A percentile compares a stretch with the other conserved stretches of the same genome.
phyloP scores from a whole-genome alignment of 1,139 yeast species.

The Blastobotrys capitulatus region DNA sequence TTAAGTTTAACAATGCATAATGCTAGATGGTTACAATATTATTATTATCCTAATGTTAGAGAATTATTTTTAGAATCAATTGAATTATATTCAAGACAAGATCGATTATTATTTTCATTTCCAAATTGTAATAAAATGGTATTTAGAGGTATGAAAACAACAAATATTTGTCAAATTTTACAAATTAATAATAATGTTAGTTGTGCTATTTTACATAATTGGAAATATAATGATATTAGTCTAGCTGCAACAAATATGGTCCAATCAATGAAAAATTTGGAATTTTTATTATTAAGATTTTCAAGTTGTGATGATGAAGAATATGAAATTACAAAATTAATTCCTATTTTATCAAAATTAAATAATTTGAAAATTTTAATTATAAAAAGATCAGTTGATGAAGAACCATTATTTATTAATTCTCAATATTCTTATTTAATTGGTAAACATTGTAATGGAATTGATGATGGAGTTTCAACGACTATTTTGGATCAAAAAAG shows the following conservation, averaged over 20 bases:
- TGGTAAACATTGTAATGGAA: neutral
- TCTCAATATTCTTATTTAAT: neutral
- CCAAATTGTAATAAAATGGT: neutral
- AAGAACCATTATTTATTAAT: neutral
- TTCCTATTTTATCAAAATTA: neutral
- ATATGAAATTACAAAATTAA: neutral
- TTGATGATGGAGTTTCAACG: neutral
- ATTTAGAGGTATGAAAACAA: neutral
- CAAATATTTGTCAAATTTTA: neutral
- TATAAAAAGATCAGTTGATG: neutral
- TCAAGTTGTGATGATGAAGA: neutral
- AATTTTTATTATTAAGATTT: neutral
- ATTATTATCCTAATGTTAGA: neutral
- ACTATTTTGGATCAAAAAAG: neutral
- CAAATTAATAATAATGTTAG: neutral
- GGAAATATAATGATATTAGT: neutral
- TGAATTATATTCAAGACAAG: neutral
- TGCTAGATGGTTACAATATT: neutral
- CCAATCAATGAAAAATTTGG: neutral
- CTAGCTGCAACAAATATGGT: neutral
- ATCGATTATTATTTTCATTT: neutral
- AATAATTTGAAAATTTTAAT: neutral
- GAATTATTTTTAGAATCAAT: neutral
- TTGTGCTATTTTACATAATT: neutral
- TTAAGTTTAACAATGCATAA: neutral